A percentile compares a stretch with the other conserved stretches of the same genome.
These are phyloP conservation scores for Fennellomyces sp. DNA, from an alignment of 371 early-diverging fungal genomes.

Conservation along the genomic window DNA sequence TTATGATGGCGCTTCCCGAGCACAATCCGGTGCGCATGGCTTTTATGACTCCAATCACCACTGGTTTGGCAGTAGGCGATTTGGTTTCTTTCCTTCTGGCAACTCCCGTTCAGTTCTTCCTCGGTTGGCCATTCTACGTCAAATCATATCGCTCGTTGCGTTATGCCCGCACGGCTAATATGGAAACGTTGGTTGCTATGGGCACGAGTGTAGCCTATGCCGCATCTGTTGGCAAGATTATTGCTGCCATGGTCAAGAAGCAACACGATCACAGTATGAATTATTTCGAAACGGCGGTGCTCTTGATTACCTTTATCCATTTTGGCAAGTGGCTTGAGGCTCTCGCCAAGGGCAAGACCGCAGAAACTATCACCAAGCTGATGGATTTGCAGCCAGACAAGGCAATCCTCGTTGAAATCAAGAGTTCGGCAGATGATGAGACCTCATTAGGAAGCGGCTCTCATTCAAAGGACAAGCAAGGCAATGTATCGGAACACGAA, in stretches of 20 bases:
- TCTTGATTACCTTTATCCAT: constrained; percentile 69
- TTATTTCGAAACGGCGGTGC: constrained; percentile 72
- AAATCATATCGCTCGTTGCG: constrained; percentile 59
- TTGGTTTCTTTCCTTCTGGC: constrained; percentile 54
- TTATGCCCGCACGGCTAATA: constrained; percentile 65
- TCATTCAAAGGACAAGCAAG: neutral
- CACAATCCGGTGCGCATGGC: constrained; percentile 38
- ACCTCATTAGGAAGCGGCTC: neutral
- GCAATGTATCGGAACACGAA: constrained; percentile 7
- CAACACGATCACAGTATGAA: constrained; percentile 36
- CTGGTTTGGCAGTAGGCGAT: constrained; percentile 53
- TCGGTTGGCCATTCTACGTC: constrained; percentile 55
- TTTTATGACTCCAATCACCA: constrained; percentile 35
- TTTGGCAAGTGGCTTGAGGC: constrained; percentile 76
- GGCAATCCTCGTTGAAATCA: constrained; percentile 50
- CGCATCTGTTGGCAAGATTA: constrained; percentile 58
- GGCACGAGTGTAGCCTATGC: constrained; percentile 72
- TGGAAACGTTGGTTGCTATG: constrained; percentile 72
- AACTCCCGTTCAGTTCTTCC: constrained; percentile 62
- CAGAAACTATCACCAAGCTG: constrained; percentile 69
- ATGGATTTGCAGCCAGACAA: constrained; percentile 71
- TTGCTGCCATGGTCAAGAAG: constrained; percentile 50
- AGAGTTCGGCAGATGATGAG: neutral
- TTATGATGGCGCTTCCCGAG: constrained; percentile 59
- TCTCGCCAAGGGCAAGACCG: constrained; percentile 71